phyloP scores from a whole-genome alignment of 345 rosid species.

The Clarkia xantiana region DNA sequence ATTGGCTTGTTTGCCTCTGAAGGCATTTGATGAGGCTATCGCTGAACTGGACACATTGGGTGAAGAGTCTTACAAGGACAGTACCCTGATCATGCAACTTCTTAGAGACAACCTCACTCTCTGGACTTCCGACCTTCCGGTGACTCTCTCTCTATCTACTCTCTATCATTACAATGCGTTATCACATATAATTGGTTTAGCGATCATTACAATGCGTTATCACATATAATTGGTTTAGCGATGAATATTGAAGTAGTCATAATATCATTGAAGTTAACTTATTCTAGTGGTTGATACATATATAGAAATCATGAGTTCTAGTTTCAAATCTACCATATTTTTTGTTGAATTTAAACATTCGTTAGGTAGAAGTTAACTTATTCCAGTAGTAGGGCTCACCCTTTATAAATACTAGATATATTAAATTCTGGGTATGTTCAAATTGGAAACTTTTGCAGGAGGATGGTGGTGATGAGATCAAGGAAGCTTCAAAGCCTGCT shows the following conservation, averaged over 20 bases:
- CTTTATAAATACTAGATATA: no score
- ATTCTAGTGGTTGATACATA: no score
- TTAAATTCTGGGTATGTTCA: no score
- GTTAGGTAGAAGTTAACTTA: no score
- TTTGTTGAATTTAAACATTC: no score
- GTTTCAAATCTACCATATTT: no score
- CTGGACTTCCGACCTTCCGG: slow-evolving; percentile 94
- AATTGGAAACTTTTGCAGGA: slow-evolving; percentile 9
- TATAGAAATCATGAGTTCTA: no score
- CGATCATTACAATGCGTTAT: not conserved
- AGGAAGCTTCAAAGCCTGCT: slow-evolving; percentile 65
- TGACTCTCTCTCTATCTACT: slow-evolving; percentile 10
- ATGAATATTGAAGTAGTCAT: not conserved
- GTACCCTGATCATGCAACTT: slow-evolving; percentile 95
- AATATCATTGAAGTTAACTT: not conserved
- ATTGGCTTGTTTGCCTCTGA: slow-evolving; percentile 1
- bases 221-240: no score
- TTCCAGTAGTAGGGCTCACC: no score
- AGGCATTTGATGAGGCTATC: slow-evolving; percentile 98
- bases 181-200: no score
- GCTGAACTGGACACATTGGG: slow-evolving; percentile 92
- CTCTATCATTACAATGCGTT: not conserved
- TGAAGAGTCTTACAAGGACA: slow-evolving; percentile 98
- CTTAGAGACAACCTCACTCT: slow-evolving; percentile 95
- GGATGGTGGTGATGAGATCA: slow-evolving; percentile 77